These are phyloP conservation scores for Crithidia expoeki DNA, from an alignment of 208 protist genomes.

Conservation along the genomic window DNA sequence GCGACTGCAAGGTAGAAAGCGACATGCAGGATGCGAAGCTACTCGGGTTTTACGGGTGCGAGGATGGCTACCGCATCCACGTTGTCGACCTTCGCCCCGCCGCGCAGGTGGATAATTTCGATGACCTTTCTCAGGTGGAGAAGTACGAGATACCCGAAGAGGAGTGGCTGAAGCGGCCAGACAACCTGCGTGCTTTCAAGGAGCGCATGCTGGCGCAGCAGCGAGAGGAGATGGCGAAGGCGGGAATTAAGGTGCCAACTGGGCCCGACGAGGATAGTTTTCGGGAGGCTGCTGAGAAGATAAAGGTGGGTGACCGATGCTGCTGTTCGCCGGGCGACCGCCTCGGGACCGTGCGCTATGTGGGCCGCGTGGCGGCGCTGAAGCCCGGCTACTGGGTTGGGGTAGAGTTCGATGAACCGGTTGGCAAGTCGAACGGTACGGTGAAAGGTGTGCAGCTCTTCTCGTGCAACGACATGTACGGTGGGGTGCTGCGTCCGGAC, in stretches of 20 bases:
- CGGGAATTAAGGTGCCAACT: slow-evolving; percentile 46
- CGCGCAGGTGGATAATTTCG: slow-evolving; percentile 66
- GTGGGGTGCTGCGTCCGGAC: slow-evolving; percentile 87
- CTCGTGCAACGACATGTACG: slow-evolving; percentile 77
- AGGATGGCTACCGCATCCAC: slow-evolving; percentile 86
- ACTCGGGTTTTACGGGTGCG: slow-evolving; percentile 87
- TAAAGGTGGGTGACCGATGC: slow-evolving; percentile 88
- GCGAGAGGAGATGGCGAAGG: slow-evolving; percentile 68
- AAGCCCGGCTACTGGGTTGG: slow-evolving; percentile 92
- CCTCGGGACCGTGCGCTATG: slow-evolving; percentile 85
- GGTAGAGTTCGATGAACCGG: slow-evolving; percentile 94
- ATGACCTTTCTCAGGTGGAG: slow-evolving; percentile 89
- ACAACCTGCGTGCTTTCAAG: slow-evolving; percentile 86
- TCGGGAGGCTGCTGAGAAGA: slow-evolving; percentile 68
- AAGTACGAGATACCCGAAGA: slow-evolving; percentile 93
- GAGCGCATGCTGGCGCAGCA: slow-evolving; percentile 73
- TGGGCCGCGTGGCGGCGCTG: slow-evolving; percentile 79
- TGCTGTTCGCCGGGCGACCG: slow-evolving; percentile 81
- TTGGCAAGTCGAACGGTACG: slow-evolving; percentile 94
- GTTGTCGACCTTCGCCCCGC: slow-evolving; percentile 87
- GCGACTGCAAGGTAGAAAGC: slow-evolving; percentile 58
- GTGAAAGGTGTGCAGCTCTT: slow-evolving; percentile 93
- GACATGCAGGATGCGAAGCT: slow-evolving; percentile 77
- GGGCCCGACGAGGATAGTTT: slow-evolving; percentile 62
- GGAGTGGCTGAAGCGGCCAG: slow-evolving; percentile 85